Percentiles rank a stretch among this genome's conserved stretches.
phyloP scores from a whole-genome alignment of 2,329 filamentous ascomycete species.

The Stagonosporopsis chrysanthemi region DNA sequence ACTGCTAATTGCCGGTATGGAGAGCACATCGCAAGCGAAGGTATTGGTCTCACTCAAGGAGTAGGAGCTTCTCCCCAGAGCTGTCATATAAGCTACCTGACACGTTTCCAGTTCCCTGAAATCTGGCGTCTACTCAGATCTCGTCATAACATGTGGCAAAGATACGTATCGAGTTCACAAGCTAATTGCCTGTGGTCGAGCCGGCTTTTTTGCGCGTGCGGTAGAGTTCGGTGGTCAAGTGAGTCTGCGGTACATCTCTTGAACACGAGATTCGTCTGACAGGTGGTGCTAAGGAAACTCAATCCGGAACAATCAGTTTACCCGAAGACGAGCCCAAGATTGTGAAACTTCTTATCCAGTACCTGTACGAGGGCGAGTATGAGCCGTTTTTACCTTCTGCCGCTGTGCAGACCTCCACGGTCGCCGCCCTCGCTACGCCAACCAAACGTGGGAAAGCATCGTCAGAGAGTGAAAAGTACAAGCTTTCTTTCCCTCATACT shows the following conservation, averaged over 20 bases:
- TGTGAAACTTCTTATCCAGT: conserved; percentile 24
- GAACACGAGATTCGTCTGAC: neutral
- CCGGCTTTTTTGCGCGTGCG: conserved; percentile 21
- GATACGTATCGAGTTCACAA: conserved; percentile 32
- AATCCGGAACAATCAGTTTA: conserved; percentile 5
- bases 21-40: too few relatives aligned
- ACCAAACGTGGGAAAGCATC: too few relatives aligned
- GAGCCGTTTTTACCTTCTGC: neutral
- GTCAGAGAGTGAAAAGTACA: too few relatives aligned
- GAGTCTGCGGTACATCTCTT: neutral
- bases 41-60: too few relatives aligned
- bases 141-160: conserved; percentile 22
- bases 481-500: too few relatives aligned
- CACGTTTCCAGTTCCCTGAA: neutral
- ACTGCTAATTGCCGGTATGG: too few relatives aligned
- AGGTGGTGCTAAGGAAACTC: neutral
- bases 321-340: conserved; percentile 22
- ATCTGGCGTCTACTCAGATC: conserved; percentile 18
- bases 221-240: conserved; percentile 3
- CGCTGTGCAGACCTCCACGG: too few relatives aligned
- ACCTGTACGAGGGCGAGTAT: conserved; percentile 31
- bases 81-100: too few relatives aligned
- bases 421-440: too few relatives aligned
- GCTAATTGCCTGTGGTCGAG: conserved; percentile 21
- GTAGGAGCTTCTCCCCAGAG: too few relatives aligned